Evolutionary conservation across 2,329 filamentous ascomycete genomes (phyloP).

Genomic region (Drechslerella dactyloides): DNA sequence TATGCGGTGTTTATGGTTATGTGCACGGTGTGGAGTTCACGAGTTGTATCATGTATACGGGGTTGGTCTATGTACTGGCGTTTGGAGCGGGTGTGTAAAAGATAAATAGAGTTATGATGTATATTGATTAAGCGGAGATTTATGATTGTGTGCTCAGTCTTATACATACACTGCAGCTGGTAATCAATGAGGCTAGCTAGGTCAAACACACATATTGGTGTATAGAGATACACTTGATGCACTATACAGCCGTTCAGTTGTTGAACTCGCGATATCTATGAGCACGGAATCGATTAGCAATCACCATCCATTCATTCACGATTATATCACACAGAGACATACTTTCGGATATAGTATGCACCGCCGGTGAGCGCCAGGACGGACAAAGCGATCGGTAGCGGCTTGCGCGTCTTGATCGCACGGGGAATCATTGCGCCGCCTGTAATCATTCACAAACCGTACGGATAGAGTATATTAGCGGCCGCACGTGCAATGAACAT

Average conservation of each 20-base stretch:
- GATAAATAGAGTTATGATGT: too few species aligned
- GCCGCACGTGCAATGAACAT: too few species aligned
- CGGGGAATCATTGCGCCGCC: conserved; percentile 81
- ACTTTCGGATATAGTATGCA: conserved; percentile 50
- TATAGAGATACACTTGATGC: neutral
- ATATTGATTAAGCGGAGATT: conserved; percentile 29
- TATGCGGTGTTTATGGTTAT: neutral
- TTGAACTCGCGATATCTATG: conserved; percentile 42
- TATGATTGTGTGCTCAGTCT: too few species aligned
- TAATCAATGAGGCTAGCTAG: too few species aligned
- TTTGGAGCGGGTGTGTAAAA: too few species aligned
- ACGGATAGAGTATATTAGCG: too few species aligned
- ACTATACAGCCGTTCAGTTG: conserved; percentile 13
- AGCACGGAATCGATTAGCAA: neutral
- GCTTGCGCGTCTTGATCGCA: conserved; percentile 82
- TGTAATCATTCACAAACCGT: conserved; percentile 5
- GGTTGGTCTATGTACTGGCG: too few species aligned
- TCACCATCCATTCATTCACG: neutral
- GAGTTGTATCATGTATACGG: neutral
- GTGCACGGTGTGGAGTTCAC: neutral
- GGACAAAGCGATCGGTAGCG: conserved; percentile 80
- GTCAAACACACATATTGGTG: neutral
- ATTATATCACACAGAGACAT: neutral
- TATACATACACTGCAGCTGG: too few species aligned
- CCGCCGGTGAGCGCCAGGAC: conserved; percentile 76